phyloP scores from a whole-genome alignment of 1,284 basidiomycete genomes.

The Papiliotrema nemorosa region DNA sequence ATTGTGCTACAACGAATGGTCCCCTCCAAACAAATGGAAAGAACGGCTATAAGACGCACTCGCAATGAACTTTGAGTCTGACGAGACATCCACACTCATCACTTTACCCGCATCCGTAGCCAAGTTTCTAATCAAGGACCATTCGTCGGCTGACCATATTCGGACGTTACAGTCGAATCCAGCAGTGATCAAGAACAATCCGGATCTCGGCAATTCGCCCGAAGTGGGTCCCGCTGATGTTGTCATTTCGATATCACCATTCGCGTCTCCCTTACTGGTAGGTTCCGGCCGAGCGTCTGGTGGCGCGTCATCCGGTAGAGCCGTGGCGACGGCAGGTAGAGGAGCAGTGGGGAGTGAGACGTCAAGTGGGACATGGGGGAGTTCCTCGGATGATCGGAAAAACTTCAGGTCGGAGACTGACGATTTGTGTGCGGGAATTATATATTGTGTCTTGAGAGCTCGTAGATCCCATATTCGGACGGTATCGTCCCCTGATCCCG shows the following conservation, averaged over 20 bases:
- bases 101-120: constrained; percentile 94
- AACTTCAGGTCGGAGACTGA: constrained; percentile 94
- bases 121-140: constrained; percentile 84
- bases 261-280: constrained; percentile 35
- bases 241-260: constrained; percentile 25
- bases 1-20: constrained; percentile 46
- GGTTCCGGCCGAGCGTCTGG: constrained; percentile 6
- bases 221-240: constrained; percentile 32
- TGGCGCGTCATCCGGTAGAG: constrained; percentile 45
- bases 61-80: constrained; percentile 77
- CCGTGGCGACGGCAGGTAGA: constrained; percentile 37
- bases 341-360: constrained; percentile 49
- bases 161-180: constrained; percentile 96
- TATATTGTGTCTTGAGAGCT: constrained; percentile 84
- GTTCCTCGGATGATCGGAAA: constrained; percentile 59
- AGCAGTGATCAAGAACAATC: constrained; percentile 85
- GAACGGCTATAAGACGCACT: constrained; percentile 89
- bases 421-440: constrained; percentile 91
- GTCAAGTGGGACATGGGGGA: constrained; percentile 32
- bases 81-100: constrained; percentile 90
- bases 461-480: constrained; percentile 99
- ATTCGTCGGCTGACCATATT: constrained; percentile 97
- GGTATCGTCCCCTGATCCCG: constrained; percentile 94
- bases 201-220: constrained; percentile 59
- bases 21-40: constrained; percentile 82